Evolutionary conservation across 1,284 basidiomycete species (phyloP), one percentile per base, ranked within the genome.

Genomic region (Puccinia novopanici): DNA sequence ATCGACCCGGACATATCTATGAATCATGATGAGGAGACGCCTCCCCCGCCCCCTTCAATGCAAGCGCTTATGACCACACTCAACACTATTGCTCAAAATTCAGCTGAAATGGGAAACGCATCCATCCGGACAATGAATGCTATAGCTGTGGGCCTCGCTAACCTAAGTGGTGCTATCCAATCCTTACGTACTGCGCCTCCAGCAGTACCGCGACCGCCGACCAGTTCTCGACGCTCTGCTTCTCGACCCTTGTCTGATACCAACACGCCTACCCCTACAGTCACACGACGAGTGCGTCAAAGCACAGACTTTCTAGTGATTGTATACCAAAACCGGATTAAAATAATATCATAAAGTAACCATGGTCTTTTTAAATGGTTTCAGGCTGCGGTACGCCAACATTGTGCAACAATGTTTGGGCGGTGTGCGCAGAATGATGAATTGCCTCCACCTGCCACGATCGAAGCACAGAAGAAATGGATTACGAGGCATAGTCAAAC

Each of bases 121-220:
- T 65, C 61, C 61, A 65, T 65, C 61, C 19, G 61, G 37, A 65
- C 61, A 65, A 40, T 42, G 40, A 65, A 65, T 65, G 34, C 34
- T 40, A 37, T 65, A n/a, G 61, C 61, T 40, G 4, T 40, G 19
- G 61, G 61, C 34, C 40, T 65, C 2, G 17, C 27, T 19, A 40
- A 22, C 17, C 34, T 65, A 65, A 65, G 40, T 65, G 27, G 30
- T 24, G 61, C 61, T 17, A 40, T 65, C 40, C 34, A 40, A 65
- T 65, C 40, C 9, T 40, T 65, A 3, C 9, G 61, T 40, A 42
- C 61, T 65, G 19, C 19, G 22, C 61, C 9, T 40, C 12, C 61
- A 65, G 3, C 15, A 34, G 22, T 34, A 40, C 34, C 27, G 27
- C 59, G 6, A 24, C n/a, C n/a, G n/a, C n/a, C n/a, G n/a, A 40